Percentiles rank a stretch among this genome's conserved stretches.
Conservation (phyloP, 108 stramenopile species). For the Skeletonema grethae region DNA sequence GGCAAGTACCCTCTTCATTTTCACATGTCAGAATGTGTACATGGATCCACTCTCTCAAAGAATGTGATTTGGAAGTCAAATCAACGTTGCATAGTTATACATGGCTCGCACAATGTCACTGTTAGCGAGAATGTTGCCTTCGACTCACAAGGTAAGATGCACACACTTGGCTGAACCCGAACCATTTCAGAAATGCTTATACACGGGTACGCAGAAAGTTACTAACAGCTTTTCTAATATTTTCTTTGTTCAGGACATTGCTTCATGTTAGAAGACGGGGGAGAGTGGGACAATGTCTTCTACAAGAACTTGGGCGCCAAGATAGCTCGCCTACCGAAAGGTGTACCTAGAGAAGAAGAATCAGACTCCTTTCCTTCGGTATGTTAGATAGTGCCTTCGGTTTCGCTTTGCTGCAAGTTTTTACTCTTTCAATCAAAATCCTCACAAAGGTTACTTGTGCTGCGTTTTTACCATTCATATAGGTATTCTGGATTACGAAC, state of each 20-base stretch:
- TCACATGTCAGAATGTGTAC: slow-evolving; percentile 31
- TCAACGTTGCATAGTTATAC: slow-evolving; percentile 51
- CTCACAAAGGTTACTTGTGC: no score
- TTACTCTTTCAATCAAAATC: no score
- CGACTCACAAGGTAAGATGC: slow-evolving; percentile 7
- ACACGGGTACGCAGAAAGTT: background rate
- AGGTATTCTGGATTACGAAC: slow-evolving; percentile 45
- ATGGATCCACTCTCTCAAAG: slow-evolving; percentile 28
- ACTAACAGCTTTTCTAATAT: background rate
- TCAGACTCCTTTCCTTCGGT: slow-evolving; percentile 6
- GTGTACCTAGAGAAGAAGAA: background rate
- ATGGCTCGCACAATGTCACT: slow-evolving; percentile 35
- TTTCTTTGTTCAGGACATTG: slow-evolving; percentile 36
- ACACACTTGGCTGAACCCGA: background rate
- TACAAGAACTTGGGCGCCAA: slow-evolving; percentile 39
- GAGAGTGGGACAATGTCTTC: slow-evolving; percentile 40
- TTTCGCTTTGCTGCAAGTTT: no score
- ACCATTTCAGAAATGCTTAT: background rate
- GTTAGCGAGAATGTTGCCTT: slow-evolving; percentile 52
- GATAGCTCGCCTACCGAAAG: background rate
- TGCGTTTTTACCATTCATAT: no score
- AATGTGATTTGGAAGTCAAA: slow-evolving; percentile 52
- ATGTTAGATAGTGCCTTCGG: no score
- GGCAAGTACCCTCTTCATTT: slow-evolving; percentile 55
- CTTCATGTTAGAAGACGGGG: slow-evolving; percentile 44